Conservation (phyloP, 768 basidiomycete genomes). For the Xanthoconium purpureum region DNA sequence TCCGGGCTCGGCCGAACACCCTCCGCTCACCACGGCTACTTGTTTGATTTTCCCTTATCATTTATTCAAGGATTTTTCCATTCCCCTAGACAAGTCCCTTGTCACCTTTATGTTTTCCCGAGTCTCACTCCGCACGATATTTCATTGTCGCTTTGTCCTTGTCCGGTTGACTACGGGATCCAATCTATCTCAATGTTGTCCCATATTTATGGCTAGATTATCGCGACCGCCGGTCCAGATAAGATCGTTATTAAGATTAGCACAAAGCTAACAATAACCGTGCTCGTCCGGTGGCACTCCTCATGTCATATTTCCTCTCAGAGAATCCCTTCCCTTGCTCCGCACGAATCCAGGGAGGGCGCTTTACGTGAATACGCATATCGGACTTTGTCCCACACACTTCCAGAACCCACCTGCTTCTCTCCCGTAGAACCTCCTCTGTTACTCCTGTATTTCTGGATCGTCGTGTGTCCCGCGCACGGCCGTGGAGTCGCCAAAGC, state of each 20-base stretch:
- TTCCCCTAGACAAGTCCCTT: background rate
- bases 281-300: slow-evolving; percentile 1
- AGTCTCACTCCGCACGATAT: background rate
- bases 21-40: slow-evolving; percentile 8
- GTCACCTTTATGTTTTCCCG: background rate
- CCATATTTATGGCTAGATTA: slow-evolving; percentile 4
- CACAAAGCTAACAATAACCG: slow-evolving; percentile 15
- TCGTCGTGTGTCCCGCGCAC: slow-evolving; percentile 4
- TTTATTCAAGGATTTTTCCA: background rate
- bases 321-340: slow-evolving; percentile 18
- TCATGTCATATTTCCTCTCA: slow-evolving; percentile 14
- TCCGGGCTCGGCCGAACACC: background rate
- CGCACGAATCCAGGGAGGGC: slow-evolving; percentile 7
- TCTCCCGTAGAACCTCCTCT: background rate
- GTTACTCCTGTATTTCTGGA: slow-evolving; percentile 1
- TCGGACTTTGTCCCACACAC: slow-evolving; percentile 8
- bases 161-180: background rate
- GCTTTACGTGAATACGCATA: slow-evolving; percentile 4
- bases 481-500: slow-evolving; percentile 1
- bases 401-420: background rate
- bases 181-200: background rate
- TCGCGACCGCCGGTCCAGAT: slow-evolving; percentile 12
- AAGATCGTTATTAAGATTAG: slow-evolving; percentile 16
- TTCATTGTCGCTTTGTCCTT: background rate
- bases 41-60: background rate